Percentiles rank a stretch among this genome's conserved stretches.
Evolutionary conservation across 2,329 filamentous ascomycete genomes (phyloP).

Genomic region (Claviceps humidiphila): DNA sequence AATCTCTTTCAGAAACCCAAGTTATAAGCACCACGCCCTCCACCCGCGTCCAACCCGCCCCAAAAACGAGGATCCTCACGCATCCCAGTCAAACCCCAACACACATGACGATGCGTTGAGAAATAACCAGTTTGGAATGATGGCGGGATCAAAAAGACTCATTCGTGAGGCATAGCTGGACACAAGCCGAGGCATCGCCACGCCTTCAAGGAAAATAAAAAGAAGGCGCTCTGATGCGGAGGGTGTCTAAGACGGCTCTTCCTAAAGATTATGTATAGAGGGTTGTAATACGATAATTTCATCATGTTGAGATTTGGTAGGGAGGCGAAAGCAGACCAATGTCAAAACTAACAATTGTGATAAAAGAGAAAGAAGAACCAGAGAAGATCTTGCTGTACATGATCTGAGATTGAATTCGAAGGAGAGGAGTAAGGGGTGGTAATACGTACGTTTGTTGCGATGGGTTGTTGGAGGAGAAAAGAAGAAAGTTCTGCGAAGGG

Average conservation of each 20-base stretch:
- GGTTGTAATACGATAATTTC: conserved; percentile 23
- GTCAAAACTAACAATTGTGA: no score
- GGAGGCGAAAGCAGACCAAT: background rate
- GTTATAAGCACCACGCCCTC: conserved; percentile 32
- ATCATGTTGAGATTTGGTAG: conserved; percentile 21
- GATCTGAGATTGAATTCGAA: background rate
- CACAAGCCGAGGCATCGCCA: conserved; percentile 9
- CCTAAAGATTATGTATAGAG: conserved; percentile 23
- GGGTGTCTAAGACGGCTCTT: conserved; percentile 35
- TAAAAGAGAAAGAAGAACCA: background rate
- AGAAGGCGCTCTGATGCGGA: conserved; percentile 9
- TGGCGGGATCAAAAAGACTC: conserved; percentile 9
- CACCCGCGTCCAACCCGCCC: conserved; percentile 19
- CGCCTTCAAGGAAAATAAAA: conserved; percentile 1
- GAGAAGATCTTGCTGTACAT: no score
- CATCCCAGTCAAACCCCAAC: conserved; percentile 5
- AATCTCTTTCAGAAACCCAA: conserved; percentile 31
- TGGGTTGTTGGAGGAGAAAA: background rate
- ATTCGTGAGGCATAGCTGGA: conserved; percentile 1
- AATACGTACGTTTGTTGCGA: background rate
- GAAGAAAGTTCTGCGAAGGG: background rate
- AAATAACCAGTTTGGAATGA: conserved; percentile 8
- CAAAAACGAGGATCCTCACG: conserved; percentile 9
- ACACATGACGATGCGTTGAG: conserved; percentile 23
- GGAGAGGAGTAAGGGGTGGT: background rate